These are phyloP conservation scores for Phyllosticta citribraziliensis DNA, from an alignment of 2,329 filamentous ascomycete genomes.

Conservation along the genomic window DNA sequence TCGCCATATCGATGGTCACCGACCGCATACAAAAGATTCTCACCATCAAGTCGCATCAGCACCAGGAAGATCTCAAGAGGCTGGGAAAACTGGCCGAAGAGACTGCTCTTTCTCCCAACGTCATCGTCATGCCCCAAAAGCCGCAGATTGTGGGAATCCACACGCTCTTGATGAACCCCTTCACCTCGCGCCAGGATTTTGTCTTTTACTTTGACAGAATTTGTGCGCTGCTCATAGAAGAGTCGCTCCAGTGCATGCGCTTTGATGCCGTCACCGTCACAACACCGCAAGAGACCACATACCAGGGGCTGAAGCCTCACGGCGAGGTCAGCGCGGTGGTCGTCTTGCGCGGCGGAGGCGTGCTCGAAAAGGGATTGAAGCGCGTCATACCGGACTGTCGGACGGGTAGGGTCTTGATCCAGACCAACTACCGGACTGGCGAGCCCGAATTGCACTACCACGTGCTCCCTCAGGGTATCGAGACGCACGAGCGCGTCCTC, in stretches of 20 bases:
- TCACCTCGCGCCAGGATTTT: slow-evolving; percentile 77
- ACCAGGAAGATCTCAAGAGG: slow-evolving; percentile 67
- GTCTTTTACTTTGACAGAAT: slow-evolving; percentile 96
- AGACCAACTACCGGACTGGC: slow-evolving; percentile 59
- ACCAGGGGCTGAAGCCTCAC: slow-evolving; percentile 59
- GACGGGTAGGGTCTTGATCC: slow-evolving; percentile 80
- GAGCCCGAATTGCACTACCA: slow-evolving; percentile 91
- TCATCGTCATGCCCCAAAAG: slow-evolving; percentile 64
- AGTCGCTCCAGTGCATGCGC: slow-evolving; percentile 40
- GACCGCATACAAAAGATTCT: slow-evolving; percentile 87
- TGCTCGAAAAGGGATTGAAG: slow-evolving; percentile 77
- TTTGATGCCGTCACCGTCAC: slow-evolving; percentile 56
- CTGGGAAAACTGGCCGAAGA: slow-evolving; percentile 64
- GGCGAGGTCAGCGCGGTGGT: slow-evolving; percentile 73
- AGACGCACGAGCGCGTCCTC: slow-evolving; percentile 68
- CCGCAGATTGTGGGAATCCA: slow-evolving; percentile 80
- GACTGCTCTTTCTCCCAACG: slow-evolving; percentile 62
- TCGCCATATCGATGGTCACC: slow-evolving; percentile 90
- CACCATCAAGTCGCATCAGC: slow-evolving; percentile 72
- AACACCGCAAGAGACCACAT: slow-evolving; percentile 61
- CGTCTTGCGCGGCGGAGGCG: slow-evolving; percentile 78
- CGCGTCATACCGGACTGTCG: slow-evolving; percentile 88
- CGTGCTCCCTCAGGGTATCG: slow-evolving; percentile 62
- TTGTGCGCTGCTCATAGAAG: slow-evolving; percentile 73
- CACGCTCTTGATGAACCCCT: slow-evolving; percentile 75